These are phyloP conservation scores for Sclerotinia nivalis DNA, from an alignment of 2,329 filamentous ascomycete genomes.

Conservation along the genomic window DNA sequence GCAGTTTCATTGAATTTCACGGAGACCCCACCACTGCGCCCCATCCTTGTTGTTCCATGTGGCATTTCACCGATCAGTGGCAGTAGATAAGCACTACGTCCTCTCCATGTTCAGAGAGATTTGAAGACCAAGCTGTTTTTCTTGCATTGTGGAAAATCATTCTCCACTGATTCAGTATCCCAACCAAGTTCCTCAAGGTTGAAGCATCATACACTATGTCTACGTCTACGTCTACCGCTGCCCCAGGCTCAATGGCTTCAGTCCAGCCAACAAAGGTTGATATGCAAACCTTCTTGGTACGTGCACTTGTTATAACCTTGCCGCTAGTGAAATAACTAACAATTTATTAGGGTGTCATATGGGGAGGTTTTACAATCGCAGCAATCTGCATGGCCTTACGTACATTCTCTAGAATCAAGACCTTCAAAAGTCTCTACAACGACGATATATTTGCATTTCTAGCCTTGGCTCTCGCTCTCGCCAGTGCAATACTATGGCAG, in stretches of 20 bases:
- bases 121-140: background rate
- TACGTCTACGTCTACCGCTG: conserved; percentile 4
- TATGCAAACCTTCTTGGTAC: conserved; percentile 5
- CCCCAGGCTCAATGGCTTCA: background rate
- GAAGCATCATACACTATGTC: background rate
- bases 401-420: conserved; percentile 10
- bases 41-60: background rate
- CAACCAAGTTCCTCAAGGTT: conserved; percentile 1
- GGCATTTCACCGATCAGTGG: background rate
- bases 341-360: background rate
- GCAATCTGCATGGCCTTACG: background rate
- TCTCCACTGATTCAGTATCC: background rate
- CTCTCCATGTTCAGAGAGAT: background rate
- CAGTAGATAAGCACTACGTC: background rate
- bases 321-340: background rate
- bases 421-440: background rate
- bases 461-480: background rate
- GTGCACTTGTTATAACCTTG: background rate
- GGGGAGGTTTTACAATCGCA: conserved; percentile 1
- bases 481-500: conserved; percentile 6
- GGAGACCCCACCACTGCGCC: background rate
- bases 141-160: background rate
- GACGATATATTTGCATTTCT: conserved; percentile 1
- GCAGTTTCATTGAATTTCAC: background rate
- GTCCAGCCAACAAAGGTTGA: conserved; percentile 10